Conservation (phyloP, 73 alveolate genomes). For the Paramecium caudatum region DNA sequence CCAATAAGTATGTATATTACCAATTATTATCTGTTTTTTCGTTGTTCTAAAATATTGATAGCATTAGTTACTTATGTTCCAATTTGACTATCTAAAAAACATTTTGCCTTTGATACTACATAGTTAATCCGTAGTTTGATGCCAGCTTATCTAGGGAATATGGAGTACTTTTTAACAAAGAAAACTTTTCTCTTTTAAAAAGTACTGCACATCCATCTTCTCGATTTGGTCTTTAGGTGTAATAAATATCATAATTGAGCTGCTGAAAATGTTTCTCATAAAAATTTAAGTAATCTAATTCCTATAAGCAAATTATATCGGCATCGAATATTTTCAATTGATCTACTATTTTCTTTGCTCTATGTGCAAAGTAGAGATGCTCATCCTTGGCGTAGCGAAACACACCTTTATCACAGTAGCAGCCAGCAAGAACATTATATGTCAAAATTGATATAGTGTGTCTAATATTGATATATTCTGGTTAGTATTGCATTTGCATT, state of each 20-base stretch:
- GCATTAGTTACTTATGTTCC: not conserved
- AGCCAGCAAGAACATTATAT: conserved; percentile 70
- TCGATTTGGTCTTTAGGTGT: conserved; percentile 43
- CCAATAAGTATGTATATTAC: conserved; percentile 71
- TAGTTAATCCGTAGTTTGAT: not conserved
- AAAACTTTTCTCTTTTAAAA: conserved; percentile 59
- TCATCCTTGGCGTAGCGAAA: conserved; percentile 32
- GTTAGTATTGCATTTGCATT: conserved; percentile 5
- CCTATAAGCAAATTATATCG: conserved; percentile 66
- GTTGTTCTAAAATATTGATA: not conserved
- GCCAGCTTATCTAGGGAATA: conserved; percentile 59
- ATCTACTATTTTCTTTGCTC: conserved; percentile 55
- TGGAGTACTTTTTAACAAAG: not conserved
- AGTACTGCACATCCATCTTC: conserved; percentile 47
- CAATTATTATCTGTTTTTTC: conserved; percentile 48
- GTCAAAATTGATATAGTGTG: conserved; percentile 62
- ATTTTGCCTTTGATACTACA: conserved; percentile 1
- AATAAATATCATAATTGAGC: conserved; percentile 20
- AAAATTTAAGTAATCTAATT: conserved; percentile 49
- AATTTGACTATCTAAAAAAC: conserved; percentile 8
- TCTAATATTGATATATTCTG: conserved; percentile 34
- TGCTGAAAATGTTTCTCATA: not conserved
- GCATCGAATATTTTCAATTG: conserved; percentile 35
- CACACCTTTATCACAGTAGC: conserved; percentile 27
- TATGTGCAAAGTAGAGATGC: conserved; percentile 13